Base-by-base conservation (phyloP, 2,329 filamentous ascomycete species). In the Mycosphaerella arachidis region DNA sequence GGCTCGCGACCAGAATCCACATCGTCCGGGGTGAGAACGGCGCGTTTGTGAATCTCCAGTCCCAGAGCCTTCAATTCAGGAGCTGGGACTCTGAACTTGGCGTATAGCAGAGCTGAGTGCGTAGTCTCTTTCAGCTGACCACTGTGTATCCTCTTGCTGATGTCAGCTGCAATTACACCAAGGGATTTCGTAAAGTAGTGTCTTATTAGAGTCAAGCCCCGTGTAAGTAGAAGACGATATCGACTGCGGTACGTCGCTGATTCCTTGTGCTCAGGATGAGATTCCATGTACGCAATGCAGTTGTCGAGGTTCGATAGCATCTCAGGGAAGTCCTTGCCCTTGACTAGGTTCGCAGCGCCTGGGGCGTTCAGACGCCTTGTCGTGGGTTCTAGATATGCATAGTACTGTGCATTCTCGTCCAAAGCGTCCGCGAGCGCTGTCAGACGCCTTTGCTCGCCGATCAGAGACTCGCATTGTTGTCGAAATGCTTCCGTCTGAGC, bases 401-500 rank as follows among this genome's bases (percentile, higher is more conserved):
- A 99, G 75, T 96, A 97, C 71, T 92, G 87, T n/a, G 97, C 79
- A 68, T 97, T 95, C 27, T 90, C 89, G 29, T 90, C 88, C 58
- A 99, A 88, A 60, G 92, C 88, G 66, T 95, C 86, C 2, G 92
- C 91, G 46, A 99, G 82, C 65, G 82, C 84, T 63, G 90, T 86
- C 45, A 97, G 82, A 27, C 90, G 86, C 68, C 83, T 85, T 76
- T 97, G 92, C 68, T 96, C 92, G 1, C 84, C 81, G 31, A 97
- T 78, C 2, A 99, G 81, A 58, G 91, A 89, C 72, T 97, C 91
- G 75, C 94, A 99, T 75, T 96, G 92, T 51, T 88, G 86, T 72
- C 92, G 90, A 78, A 99, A 97, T 13, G 89, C 88, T n/a, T 89
- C 90, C 0, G 94, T 99, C 76, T 97, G 93, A 9, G 84, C 81